Evolutionary conservation across 148 eudicot species (phyloP), one percentile per base, ranked within the genome.

Genomic region (Nepenthes mirabilis): DNA sequence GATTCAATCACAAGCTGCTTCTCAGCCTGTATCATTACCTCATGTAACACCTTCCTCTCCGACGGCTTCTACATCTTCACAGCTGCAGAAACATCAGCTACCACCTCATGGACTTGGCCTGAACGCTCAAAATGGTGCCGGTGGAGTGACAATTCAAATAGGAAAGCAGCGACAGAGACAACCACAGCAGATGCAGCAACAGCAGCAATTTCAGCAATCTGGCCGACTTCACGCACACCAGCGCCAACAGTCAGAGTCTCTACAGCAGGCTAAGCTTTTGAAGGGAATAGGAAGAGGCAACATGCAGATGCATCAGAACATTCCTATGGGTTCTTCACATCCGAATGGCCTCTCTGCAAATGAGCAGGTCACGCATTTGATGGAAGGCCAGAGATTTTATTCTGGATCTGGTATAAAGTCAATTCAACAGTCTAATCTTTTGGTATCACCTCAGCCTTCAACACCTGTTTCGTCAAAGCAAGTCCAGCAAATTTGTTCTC

Each of bases 161-260:
- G 81, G 82, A 60, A 85, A 83, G 75, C 95, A 78, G 72, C 62
- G 79, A 11, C 88, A 74, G 64, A 71, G 79, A 33, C 89, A 81
- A 52, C 66, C 68, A 32, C 88, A 66, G 64, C 82, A 73, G 58
- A 40, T 60, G 49, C 86, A 78, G 71, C 23, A 0, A 23, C 23
- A 23, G 23, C 77, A 65, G 49, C 73, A 72, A 33, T 68, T 71
- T 56, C 83, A 67, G 47, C 91, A 85, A 66, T 64, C 91, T 50
- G 72, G 83, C 33, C 77, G 89, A 75, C 82, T 77, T 64, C 93
- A 87, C 61, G 91, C 87, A 45, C 85, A 72, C 66, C 97, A 87
- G 64, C 74, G 81, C 11, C 83, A 78, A 65, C 86, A 68, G 58
- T 52, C 74, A 32, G 83, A 81, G 68, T 35, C 81, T 70, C 89